Conservation (phyloP, 345 rosid genomes). For the Aquilaria malaccensis region DNA sequence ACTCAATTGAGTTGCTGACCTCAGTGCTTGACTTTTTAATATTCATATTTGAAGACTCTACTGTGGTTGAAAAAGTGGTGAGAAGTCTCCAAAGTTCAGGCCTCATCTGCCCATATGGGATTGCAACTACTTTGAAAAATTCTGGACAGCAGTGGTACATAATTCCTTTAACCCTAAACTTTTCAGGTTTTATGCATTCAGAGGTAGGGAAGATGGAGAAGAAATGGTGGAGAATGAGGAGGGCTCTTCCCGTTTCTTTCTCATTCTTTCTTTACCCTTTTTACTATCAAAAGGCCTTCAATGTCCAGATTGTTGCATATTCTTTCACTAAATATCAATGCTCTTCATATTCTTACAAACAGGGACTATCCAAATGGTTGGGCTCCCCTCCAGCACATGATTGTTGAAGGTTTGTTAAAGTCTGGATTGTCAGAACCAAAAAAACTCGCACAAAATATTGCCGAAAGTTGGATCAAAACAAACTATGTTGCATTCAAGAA, state of each 20-base stretch:
- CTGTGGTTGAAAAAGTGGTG: slow-evolving; percentile 47
- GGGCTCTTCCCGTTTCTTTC: background rate
- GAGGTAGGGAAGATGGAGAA: background rate
- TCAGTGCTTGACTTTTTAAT: slow-evolving; percentile 4
- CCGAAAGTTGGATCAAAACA: slow-evolving; percentile 67
- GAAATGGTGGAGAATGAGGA: background rate
- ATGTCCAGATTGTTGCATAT: background rate
- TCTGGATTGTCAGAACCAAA: slow-evolving; percentile 48
- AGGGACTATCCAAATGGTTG: slow-evolving; percentile 98
- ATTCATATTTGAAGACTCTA: slow-evolving; percentile 33
- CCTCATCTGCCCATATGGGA: slow-evolving; percentile 57
- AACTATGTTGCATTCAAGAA: slow-evolving; percentile 45
- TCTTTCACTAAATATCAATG: background rate
- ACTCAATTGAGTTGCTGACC: too few relatives aligned
- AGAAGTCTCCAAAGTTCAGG: slow-evolving; percentile 58
- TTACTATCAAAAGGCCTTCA: background rate
- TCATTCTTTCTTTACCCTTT: background rate
- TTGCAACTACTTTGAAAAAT: slow-evolving; percentile 58
- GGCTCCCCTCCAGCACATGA: slow-evolving; percentile 84
- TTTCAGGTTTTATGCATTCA: background rate
- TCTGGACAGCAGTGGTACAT: slow-evolving; percentile 79
- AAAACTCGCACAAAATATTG: slow-evolving; percentile 66
- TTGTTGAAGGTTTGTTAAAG: slow-evolving; percentile 62
- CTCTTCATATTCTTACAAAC: slow-evolving; percentile 4
- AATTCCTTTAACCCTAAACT: background rate